These are phyloP conservation scores for Cladophialophora chaetospira DNA, from an alignment of 2,329 filamentous ascomycete genomes.

Conservation along the genomic window DNA sequence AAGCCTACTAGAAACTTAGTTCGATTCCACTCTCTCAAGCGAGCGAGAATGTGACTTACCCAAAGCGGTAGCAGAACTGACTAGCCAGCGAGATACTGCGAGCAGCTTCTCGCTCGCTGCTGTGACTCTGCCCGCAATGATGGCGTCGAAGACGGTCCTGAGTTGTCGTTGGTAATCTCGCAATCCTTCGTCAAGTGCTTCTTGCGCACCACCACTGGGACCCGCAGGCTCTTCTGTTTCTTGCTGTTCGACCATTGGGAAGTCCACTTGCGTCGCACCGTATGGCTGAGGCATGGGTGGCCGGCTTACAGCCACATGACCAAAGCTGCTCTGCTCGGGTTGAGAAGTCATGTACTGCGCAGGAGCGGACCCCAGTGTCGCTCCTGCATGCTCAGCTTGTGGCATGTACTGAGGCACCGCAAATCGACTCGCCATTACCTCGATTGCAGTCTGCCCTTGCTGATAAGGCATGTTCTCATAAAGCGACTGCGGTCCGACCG, in stretches of 20 bases:
- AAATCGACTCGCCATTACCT: slow-evolving; percentile 71
- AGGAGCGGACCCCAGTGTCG: slow-evolving; percentile 59
- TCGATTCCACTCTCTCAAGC: background rate
- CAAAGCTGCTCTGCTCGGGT: slow-evolving; percentile 59
- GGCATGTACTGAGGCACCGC: slow-evolving; percentile 74
- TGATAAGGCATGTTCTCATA: slow-evolving; percentile 79
- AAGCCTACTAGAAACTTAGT: slow-evolving; percentile 48
- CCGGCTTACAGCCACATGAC: slow-evolving; percentile 60
- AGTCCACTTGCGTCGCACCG: slow-evolving; percentile 56
- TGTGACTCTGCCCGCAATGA: slow-evolving; percentile 62
- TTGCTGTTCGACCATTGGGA: slow-evolving; percentile 40
- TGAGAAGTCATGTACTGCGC: slow-evolving; percentile 67
- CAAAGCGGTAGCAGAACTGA: slow-evolving; percentile 65
- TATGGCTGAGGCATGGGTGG: slow-evolving; percentile 55
- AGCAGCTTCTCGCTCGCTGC: slow-evolving; percentile 62
- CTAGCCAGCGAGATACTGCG: slow-evolving; percentile 66
- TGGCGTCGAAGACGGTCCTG: slow-evolving; percentile 69
- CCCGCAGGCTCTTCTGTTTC: slow-evolving; percentile 33
- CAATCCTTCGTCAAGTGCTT: slow-evolving; percentile 68
- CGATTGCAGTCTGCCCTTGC: slow-evolving; percentile 71
- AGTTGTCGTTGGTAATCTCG: slow-evolving; percentile 60
- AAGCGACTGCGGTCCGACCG: slow-evolving; percentile 59
- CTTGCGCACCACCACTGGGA: slow-evolving; percentile 46
- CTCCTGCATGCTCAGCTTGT: slow-evolving; percentile 64
- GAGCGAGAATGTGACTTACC: slow-evolving; percentile 54